Percentiles rank a stretch among this genome's conserved stretches.
phyloP scores from a whole-genome alignment of 2,329 filamentous ascomycete genomes.

The Pseudogymnoascus sp. region DNA sequence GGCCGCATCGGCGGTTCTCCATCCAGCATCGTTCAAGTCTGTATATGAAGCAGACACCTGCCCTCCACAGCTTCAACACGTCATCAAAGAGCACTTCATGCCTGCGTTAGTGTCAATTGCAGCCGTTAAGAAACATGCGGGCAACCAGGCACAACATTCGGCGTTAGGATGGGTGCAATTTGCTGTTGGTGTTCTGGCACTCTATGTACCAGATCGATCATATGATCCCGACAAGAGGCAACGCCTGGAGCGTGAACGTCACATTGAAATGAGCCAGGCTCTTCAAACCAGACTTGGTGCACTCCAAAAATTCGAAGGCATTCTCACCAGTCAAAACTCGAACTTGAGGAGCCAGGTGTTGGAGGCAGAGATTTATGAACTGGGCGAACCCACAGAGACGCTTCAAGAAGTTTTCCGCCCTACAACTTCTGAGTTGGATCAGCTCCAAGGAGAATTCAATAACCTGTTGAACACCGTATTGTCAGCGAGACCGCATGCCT shows the following conservation, averaged over 20 bases:
- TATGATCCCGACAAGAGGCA: conserved; percentile 72
- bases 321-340: conserved; percentile 60
- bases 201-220: conserved; percentile 80
- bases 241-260: conserved; percentile 56
- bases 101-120: conserved; percentile 26
- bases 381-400: conserved; percentile 62
- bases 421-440: conserved; percentile 55
- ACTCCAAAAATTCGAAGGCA: conserved; percentile 57
- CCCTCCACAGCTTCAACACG: conserved; percentile 15
- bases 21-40: neutral
- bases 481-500: conserved; percentile 16
- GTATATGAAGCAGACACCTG: neutral
- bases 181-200: conserved; percentile 63
- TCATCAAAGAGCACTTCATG: conserved; percentile 33
- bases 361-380: conserved; percentile 51
- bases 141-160: conserved; percentile 30
- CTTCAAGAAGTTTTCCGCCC: conserved; percentile 67
- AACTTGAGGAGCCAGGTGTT: conserved; percentile 62
- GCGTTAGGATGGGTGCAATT: conserved; percentile 70
- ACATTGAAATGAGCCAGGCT: conserved; percentile 48
- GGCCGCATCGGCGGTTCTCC: neutral
- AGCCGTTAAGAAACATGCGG: conserved; percentile 24
- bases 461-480: conserved; percentile 55
- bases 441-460: conserved; percentile 76
- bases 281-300: conserved; percentile 53